Conservation (phyloP, 2,329 filamentous ascomycete genomes). For the Alternaria infectoria region DNA sequence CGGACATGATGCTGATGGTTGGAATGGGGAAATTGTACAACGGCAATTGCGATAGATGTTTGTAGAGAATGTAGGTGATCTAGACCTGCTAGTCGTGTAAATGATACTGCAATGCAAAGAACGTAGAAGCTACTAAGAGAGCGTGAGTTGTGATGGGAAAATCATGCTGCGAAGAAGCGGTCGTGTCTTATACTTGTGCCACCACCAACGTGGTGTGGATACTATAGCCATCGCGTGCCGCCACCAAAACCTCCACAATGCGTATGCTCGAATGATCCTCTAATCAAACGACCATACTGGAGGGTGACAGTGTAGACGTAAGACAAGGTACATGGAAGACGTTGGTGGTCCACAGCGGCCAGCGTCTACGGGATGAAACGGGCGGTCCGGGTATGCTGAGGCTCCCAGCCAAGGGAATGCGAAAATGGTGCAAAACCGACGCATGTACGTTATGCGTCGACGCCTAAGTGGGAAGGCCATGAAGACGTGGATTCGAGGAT, state of each 20-base stretch:
- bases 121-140: conserved; percentile 23
- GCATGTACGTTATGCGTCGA: conserved; percentile 40
- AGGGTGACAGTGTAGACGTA: conserved; percentile 26
- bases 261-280: conserved; percentile 26
- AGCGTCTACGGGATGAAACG: conserved; percentile 44
- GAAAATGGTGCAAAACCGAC: conserved; percentile 14
- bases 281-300: conserved; percentile 41
- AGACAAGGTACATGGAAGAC: conserved; percentile 31
- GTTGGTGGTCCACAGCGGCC: conserved; percentile 31
- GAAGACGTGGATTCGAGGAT: conserved; percentile 17
- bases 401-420: conserved; percentile 40
- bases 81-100: conserved; percentile 39
- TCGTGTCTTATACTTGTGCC: conserved; percentile 35
- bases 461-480: conserved; percentile 23
- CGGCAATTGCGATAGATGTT: too few relatives aligned
- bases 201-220: conserved; percentile 3
- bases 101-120: conserved; percentile 25
- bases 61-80: conserved; percentile 21
- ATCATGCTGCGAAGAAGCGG: conserved; percentile 11
- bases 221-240: conserved; percentile 6
- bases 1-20: conserved; percentile 52
- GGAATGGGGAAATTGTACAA: conserved; percentile 18
- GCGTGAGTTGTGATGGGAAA: conserved; percentile 23
- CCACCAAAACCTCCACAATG: conserved; percentile 14
- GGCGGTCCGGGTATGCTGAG: conserved; percentile 26